Percentiles rank a stretch among this genome's conserved stretches.
Evolutionary conservation across 345 rosid genomes (phyloP).

Genomic region (Cardamine resedifolia): DNA sequence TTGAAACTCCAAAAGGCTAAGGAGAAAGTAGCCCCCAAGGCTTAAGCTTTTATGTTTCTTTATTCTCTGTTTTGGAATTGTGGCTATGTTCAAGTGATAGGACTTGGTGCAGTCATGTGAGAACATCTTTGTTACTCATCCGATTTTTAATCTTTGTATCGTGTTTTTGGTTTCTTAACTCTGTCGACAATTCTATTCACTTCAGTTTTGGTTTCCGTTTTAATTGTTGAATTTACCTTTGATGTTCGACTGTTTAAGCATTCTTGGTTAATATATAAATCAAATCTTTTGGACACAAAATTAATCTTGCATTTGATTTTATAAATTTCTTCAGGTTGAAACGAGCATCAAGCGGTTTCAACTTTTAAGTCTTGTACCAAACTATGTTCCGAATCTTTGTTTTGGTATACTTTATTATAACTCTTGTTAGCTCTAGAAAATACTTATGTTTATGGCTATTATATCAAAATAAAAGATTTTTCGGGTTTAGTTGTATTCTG

Average conservation of each 20-base stretch:
- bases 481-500: not conserved
- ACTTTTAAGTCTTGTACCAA: not conserved
- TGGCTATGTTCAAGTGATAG: constrained; percentile 11
- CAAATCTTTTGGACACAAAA: not conserved
- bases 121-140: not conserved
- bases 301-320: not conserved
- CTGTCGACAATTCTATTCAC: constrained; percentile 19
- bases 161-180: not conserved
- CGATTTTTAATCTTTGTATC: constrained; percentile 11
- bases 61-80: constrained; percentile 2
- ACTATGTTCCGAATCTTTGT: not conserved
- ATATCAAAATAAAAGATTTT: not conserved
- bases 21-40: constrained; percentile 45
- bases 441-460: not conserved
- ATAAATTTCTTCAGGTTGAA: no score
- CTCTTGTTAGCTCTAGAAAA: not conserved
- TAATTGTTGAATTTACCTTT: not conserved
- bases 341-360: no score
- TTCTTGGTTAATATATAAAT: not conserved
- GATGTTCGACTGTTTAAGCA: not conserved
- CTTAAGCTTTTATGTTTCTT: constrained; percentile 6
- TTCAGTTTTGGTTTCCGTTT: constrained; percentile 21
- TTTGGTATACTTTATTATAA: no score
- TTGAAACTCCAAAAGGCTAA: constrained; percentile 66
- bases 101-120: constrained; percentile 16